A percentile compares a stretch with the other conserved stretches of the same genome.
phyloP scores from a whole-genome alignment of 2,329 filamentous ascomycete genomes.

The Cytospora paraplurivora region DNA sequence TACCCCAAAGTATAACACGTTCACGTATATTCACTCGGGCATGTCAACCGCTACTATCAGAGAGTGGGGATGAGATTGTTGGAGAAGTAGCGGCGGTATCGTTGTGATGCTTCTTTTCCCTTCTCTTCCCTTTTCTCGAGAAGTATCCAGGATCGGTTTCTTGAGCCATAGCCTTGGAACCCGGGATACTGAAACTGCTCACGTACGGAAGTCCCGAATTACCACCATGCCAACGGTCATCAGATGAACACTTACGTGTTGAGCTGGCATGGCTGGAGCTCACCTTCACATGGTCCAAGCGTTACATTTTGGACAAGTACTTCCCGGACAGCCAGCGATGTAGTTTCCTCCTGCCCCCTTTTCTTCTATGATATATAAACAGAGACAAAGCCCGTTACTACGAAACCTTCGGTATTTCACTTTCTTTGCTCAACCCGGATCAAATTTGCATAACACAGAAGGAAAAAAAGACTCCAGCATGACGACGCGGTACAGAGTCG shows the following conservation, averaged over 20 bases:
- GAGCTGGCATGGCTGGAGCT: background rate
- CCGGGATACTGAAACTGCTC: no score
- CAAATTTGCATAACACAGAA: background rate
- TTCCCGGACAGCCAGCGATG: background rate
- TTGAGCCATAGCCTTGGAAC: no score
- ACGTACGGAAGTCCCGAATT: no score
- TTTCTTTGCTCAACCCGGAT: background rate
- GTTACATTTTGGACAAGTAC: conserved; percentile 4
- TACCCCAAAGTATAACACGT: background rate
- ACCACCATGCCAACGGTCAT: no score
- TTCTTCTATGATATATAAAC: background rate
- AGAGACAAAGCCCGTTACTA: background rate
- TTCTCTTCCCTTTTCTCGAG: no score
- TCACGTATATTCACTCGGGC: background rate
- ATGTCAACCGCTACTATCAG: background rate
- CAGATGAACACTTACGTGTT: no score
- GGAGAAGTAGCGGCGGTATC: no score
- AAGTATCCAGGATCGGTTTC: no score
- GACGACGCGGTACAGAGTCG: conserved; percentile 69
- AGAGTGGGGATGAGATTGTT: background rate
- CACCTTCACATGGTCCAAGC: conserved; percentile 22
- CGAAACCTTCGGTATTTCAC: background rate
- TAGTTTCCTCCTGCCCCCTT: background rate
- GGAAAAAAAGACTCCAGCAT: conserved; percentile 40
- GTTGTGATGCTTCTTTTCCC: no score